Conservation (phyloP, 371 early-diverging fungal species). For the Actinomucor elegans region DNA sequence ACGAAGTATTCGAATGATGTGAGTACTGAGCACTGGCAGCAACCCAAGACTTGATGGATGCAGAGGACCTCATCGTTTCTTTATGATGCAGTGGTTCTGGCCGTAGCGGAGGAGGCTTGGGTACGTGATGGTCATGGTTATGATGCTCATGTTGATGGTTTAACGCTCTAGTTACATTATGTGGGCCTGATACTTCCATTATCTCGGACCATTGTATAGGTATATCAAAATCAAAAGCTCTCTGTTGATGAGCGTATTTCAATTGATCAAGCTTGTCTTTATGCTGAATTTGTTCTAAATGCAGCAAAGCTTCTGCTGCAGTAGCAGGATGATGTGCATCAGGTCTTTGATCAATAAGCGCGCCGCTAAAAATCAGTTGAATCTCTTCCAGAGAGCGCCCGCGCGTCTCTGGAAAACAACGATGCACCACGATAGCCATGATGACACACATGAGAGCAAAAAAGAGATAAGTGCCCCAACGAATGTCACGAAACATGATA, state of each 20-base stretch:
- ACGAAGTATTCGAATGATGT: too few species aligned
- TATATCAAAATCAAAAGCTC: conserved; percentile 4
- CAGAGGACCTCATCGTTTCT: too few species aligned
- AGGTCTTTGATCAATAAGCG: conserved; percentile 38
- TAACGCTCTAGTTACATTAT: conserved; percentile 7
- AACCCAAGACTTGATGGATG: too few species aligned
- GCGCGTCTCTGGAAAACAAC: conserved; percentile 80
- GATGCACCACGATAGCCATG: conserved; percentile 58
- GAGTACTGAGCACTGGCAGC: too few species aligned
- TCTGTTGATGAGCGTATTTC: background rate
- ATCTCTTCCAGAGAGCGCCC: conserved; percentile 48
- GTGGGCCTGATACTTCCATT: conserved; percentile 10
- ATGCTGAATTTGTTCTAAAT: conserved; percentile 28
- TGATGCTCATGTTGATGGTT: background rate
- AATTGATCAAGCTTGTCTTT: conserved; percentile 12
- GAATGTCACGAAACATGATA: conserved; percentile 52
- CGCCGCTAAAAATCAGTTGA: conserved; percentile 49
- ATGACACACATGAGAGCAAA: conserved; percentile 59
- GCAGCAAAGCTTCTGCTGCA: conserved; percentile 41
- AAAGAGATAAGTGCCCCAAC: conserved; percentile 63
- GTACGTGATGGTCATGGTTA: too few species aligned
- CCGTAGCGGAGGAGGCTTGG: too few species aligned
- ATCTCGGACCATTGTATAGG: conserved; percentile 9
- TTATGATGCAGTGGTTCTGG: too few species aligned
- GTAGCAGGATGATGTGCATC: conserved; percentile 54